Percentiles rank a stretch among this genome's conserved stretches.
Conservation (phyloP, 2,329 filamentous ascomycete genomes). For the Fusarium longipes region DNA sequence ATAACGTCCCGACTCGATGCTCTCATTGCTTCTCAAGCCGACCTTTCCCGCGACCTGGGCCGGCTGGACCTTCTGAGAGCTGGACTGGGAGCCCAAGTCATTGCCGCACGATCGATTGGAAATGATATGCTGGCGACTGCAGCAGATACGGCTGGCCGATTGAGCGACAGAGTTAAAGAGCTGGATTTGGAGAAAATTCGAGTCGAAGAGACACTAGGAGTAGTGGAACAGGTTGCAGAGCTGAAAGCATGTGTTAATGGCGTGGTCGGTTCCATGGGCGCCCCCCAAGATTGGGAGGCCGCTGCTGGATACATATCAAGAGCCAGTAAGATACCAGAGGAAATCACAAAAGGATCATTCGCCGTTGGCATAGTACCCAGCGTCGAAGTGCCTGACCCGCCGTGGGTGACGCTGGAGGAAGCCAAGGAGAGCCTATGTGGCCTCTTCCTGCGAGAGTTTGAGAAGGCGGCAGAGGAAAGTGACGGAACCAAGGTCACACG, state of each 20-base stretch:
- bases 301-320: slow-evolving; percentile 90
- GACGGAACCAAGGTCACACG: slow-evolving; percentile 90
- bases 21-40: slow-evolving; percentile 84
- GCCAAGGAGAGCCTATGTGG: slow-evolving; percentile 91
- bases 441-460: slow-evolving; percentile 93
- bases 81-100: slow-evolving; percentile 86
- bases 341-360: slow-evolving; percentile 85
- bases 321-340: slow-evolving; percentile 81
- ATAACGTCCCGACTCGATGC: slow-evolving; percentile 80
- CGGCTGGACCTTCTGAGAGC: slow-evolving; percentile 91
- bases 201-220: slow-evolving; percentile 88
- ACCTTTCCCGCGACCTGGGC: slow-evolving; percentile 86
- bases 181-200: slow-evolving; percentile 92
- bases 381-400: slow-evolving; percentile 92
- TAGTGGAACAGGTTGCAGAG: slow-evolving; percentile 96
- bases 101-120: slow-evolving; percentile 84
- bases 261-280: slow-evolving; percentile 95
- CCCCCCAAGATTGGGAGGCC: slow-evolving; percentile 98
- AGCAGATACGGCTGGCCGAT: slow-evolving; percentile 83
- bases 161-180: slow-evolving; percentile 86
- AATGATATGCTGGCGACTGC: slow-evolving; percentile 91
- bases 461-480: slow-evolving; percentile 87
- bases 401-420: slow-evolving; percentile 84
- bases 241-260: slow-evolving; percentile 96
- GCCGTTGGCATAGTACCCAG: slow-evolving; percentile 94